Evolutionary conservation across 352 stramenopile species (phyloP).

Genomic region (Pythium myriotylum): DNA sequence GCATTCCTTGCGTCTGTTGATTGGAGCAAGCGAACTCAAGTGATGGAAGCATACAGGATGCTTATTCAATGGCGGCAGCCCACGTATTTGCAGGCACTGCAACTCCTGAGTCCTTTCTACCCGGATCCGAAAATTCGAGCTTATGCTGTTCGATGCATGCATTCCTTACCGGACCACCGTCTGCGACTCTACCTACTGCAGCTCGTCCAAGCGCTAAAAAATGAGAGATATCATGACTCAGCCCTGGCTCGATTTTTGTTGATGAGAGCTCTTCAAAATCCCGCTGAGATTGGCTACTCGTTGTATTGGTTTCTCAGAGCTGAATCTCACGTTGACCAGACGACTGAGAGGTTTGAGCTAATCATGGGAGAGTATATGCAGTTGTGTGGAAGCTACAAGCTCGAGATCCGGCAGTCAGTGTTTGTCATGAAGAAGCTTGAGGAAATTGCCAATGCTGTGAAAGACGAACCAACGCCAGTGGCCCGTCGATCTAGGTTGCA

Average conservation of each 20-base stretch:
- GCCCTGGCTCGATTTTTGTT: slow-evolving; percentile 77
- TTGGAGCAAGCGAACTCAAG: slow-evolving; percentile 76
- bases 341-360: slow-evolving; percentile 63
- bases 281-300: slow-evolving; percentile 77
- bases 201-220: slow-evolving; percentile 85
- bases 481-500: slow-evolving; percentile 60
- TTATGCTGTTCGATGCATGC: slow-evolving; percentile 90
- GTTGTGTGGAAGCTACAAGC: slow-evolving; percentile 86
- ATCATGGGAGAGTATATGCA: slow-evolving; percentile 84
- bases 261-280: slow-evolving; percentile 73
- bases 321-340: slow-evolving; percentile 68
- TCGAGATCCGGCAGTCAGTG: slow-evolving; percentile 90
- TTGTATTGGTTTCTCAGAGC: slow-evolving; percentile 85
- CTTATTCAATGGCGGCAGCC: slow-evolving; percentile 78
- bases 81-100: slow-evolving; percentile 84
- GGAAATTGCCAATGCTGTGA: slow-evolving; percentile 67
- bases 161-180: slow-evolving; percentile 84
- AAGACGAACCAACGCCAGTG: slow-evolving; percentile 42
- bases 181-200: slow-evolving; percentile 87
- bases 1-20: slow-evolving; percentile 87
- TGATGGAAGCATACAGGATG: slow-evolving; percentile 80
- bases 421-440: slow-evolving; percentile 93
- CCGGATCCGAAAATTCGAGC: slow-evolving; percentile 92
- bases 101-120: slow-evolving; percentile 84
- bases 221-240: slow-evolving; percentile 84